Evolutionary conservation across 2,329 filamentous ascomycete genomes (phyloP), one percentile per base, ranked within the genome.

Genomic region (Corniculantispora saksenae): DNA sequence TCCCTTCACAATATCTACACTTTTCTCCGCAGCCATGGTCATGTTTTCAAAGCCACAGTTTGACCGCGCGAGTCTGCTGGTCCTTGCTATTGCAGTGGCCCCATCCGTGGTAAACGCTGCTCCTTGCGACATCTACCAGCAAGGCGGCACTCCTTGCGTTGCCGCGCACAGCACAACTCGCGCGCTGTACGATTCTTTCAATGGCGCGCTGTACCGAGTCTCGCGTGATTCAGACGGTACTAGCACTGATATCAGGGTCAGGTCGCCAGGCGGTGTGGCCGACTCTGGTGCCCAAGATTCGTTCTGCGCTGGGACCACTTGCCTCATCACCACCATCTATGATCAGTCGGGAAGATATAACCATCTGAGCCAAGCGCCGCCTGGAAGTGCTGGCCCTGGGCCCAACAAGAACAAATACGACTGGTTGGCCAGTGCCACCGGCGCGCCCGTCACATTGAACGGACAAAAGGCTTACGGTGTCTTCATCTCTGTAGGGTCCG

Each of bases 401-500:
- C 87, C 87, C 0, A 84, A 85, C 29, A 53, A 79, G 27, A 80
- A 83, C 70, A 86, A 86, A 51, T 84, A 83, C 70, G 88, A 90
- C 73, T 85, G 87, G 71, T 74, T 88, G 17, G 86, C 87, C 53
- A 81, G 79, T 59, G 86, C 87, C 0, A 83, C 77, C 55, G 87
- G 83, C 29, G 88, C 88, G 0, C 87, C 88, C 0, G 85, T 90
- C 27, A 86, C 82, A 0, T 70, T 90, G 45, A 84, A 85, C 59
- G 86, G 86, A 0, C 74, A 86, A 48, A 89, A 86, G 74, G 87
- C 83, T 0, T 90, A 90, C 67, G 87, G 87, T 21, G 85, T 89
- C 65, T 89, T 87, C 70, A 71, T 89, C 38, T 82, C 84, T 0
- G 86, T 86, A 0, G 85, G 85, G 2, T 87, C 83, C 0, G 88